Conservation (phyloP, 768 basidiomycete genomes). For the Boletellus emodensis region DNA sequence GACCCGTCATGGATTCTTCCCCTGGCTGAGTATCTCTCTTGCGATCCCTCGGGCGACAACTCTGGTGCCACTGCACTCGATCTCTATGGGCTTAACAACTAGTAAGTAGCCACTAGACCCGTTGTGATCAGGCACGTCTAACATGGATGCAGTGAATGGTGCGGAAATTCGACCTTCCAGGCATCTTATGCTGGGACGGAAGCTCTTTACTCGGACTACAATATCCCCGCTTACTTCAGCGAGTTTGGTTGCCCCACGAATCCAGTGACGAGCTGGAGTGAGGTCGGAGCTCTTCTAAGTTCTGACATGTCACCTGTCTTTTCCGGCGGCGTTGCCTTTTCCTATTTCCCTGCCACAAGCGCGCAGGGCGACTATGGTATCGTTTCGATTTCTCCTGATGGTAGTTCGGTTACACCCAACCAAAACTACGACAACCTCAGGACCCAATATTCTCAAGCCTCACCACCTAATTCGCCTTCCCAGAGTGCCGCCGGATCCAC, state of each 20-base stretch:
- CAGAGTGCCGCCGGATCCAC: conserved; percentile 48
- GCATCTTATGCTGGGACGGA: conserved; percentile 54
- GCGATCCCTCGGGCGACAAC: conserved; percentile 53
- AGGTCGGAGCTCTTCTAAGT: conserved; percentile 69
- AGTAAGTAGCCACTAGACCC: conserved; percentile 44
- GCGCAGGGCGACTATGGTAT: conserved; percentile 78
- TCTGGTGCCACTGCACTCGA: conserved; percentile 68
- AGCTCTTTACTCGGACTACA: conserved; percentile 55
- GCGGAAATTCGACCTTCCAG: conserved; percentile 61
- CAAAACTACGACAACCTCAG: conserved; percentile 66
- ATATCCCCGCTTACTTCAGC: conserved; percentile 85
- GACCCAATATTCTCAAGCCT: conserved; percentile 54
- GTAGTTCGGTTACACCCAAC: conserved; percentile 59
- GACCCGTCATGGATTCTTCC: conserved; percentile 54
- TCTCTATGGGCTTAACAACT: conserved; percentile 83
- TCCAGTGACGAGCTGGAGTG: conserved; percentile 71
- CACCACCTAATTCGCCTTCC: conserved; percentile 61
- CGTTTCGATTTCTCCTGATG: conserved; percentile 68
- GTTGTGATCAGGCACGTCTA: background rate
- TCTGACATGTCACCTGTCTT: conserved; percentile 71
- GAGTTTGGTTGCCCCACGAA: conserved; percentile 76
- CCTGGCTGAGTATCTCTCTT: conserved; percentile 77
- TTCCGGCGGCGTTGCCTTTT: conserved; percentile 88
- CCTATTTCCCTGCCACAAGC: conserved; percentile 82
- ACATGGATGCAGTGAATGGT: conserved; percentile 63